A percentile compares a stretch with the other conserved stretches of the same genome.
These are phyloP conservation scores for Phlyctochytrium arcticum DNA, from an alignment of 192 early-diverging fungal genomes.

Conservation along the genomic window DNA sequence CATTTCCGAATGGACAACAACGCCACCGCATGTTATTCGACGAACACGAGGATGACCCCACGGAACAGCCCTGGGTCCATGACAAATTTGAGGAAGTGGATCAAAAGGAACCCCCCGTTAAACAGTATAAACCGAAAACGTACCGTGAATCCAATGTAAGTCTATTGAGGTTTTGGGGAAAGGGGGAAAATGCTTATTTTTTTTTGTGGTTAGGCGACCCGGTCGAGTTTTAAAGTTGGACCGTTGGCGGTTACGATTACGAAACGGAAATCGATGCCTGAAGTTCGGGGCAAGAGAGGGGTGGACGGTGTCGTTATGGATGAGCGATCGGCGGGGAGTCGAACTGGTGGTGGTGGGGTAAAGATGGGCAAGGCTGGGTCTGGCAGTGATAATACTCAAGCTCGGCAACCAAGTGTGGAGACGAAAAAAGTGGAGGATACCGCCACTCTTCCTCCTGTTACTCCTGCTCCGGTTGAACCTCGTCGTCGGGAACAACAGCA, in stretches of 20 bases:
- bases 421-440: too few species aligned
- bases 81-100: slow-evolving; percentile 26
- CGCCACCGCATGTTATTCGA: neutral
- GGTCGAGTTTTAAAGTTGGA: neutral
- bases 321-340: too few species aligned
- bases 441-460: too few species aligned
- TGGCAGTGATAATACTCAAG: too few species aligned
- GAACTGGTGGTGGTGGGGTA: too few species aligned
- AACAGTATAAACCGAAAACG: too few species aligned
- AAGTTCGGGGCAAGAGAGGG: neutral
- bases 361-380: too few species aligned
- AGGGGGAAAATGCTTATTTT: neutral
- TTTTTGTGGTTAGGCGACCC: neutral
- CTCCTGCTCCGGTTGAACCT: too few species aligned
- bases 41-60: slow-evolving; percentile 2
- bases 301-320: too few species aligned
- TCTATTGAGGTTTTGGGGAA: neutral
- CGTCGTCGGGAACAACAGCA: neutral
- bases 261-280: neutral
- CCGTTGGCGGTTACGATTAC: neutral
- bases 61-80: slow-evolving; percentile 22
- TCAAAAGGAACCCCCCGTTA: neutral
- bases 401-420: too few species aligned
- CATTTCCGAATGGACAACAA: too few species aligned
- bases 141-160: too few species aligned